Percentiles rank a stretch among this genome's conserved stretches.
Evolutionary conservation across 768 basidiomycete genomes (phyloP).

Genomic region (Rhodotorula sphaerocarpa): DNA sequence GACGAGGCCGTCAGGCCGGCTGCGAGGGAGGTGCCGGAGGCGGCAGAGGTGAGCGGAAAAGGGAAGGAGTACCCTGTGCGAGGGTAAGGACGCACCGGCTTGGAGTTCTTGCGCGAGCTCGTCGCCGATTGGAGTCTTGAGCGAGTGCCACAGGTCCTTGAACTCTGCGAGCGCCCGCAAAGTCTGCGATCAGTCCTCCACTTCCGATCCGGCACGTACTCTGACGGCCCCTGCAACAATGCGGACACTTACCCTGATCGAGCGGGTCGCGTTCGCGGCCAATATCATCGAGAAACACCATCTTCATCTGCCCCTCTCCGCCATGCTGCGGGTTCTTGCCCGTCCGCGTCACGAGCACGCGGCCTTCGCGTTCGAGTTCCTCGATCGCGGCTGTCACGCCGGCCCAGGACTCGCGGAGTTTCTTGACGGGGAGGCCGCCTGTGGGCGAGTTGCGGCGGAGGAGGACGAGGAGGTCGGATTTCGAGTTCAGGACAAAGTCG

Average conservation of each 20-base stretch:
- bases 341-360: slow-evolving; percentile 27
- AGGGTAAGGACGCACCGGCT: slow-evolving; percentile 51
- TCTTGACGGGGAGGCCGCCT: slow-evolving; percentile 72
- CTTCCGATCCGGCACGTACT: too few relatives aligned
- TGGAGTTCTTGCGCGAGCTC: slow-evolving; percentile 70
- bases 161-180: slow-evolving; percentile 56
- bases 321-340: slow-evolving; percentile 9
- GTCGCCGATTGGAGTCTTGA: slow-evolving; percentile 76
- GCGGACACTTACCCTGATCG: slow-evolving; percentile 66
- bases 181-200: too few relatives aligned
- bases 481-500: slow-evolving; percentile 75
- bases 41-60: background rate
- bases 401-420: slow-evolving; percentile 84
- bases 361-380: slow-evolving; percentile 50
- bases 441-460: slow-evolving; percentile 76
- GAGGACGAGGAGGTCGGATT: slow-evolving; percentile 71
- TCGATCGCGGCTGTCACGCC: slow-evolving; percentile 74
- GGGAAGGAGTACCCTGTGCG: background rate
- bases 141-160: slow-evolving; percentile 71
- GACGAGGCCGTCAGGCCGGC: slow-evolving; percentile 74
- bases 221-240: too few relatives aligned
- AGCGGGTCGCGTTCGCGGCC: slow-evolving; percentile 44
- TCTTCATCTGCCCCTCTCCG: slow-evolving; percentile 39
- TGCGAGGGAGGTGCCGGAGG: slow-evolving; percentile 38
- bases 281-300: slow-evolving; percentile 37